Evolutionary conservation across 331 rosid genomes (phyloP).

Genomic region (Saraca asoca): DNA sequence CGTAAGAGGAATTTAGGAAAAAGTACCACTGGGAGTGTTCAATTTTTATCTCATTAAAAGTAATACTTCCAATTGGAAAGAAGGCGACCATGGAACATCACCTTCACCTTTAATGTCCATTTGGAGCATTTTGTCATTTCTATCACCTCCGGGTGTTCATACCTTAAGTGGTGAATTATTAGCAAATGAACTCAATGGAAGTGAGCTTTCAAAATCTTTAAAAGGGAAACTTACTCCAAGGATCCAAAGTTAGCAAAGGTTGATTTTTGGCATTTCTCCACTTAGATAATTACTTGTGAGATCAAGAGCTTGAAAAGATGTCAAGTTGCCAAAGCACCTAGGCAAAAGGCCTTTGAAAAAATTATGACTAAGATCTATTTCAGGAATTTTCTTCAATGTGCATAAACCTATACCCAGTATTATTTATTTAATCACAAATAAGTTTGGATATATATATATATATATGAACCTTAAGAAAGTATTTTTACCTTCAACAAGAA

Average conservation of each 20-base stretch:
- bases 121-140: background rate
- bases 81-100: background rate
- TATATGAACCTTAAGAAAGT: too few relatives aligned
- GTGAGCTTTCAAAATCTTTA: slow-evolving; percentile 3
- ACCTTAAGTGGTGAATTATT: slow-evolving; percentile 1
- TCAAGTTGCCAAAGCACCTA: slow-evolving; percentile 1
- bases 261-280: slow-evolving; percentile 3
- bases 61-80: slow-evolving; percentile 1
- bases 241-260: background rate
- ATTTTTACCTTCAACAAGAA: too few relatives aligned
- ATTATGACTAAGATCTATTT: background rate
- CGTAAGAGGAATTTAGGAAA: slow-evolving; percentile 5
- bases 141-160: background rate
- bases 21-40: background rate
- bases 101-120: background rate
- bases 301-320: background rate
- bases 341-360: background rate
- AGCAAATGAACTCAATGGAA: background rate
- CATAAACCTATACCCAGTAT: slow-evolving; percentile 11
- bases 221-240: background rate
- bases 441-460: too few relatives aligned
- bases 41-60: background rate
- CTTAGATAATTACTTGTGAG: background rate
- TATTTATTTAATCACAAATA: too few relatives aligned
- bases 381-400: background rate